phyloP scores from a whole-genome alignment of 2,329 filamentous ascomycete genomes.

The Claviceps capensis region DNA sequence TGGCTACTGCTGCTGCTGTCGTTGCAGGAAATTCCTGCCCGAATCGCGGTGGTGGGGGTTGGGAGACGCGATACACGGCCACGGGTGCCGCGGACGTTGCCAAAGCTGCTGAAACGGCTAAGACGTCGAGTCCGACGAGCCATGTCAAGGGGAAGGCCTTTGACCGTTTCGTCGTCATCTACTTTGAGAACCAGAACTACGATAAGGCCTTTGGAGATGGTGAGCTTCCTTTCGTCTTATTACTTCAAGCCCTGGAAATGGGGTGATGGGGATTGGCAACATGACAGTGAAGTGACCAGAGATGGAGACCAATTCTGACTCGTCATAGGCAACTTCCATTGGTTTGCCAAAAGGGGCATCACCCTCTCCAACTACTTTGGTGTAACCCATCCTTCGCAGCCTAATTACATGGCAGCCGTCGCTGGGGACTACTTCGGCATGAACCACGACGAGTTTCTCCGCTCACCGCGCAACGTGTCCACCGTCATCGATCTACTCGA shows the following conservation, averaged over 20 bases:
- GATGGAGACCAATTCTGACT: too few species aligned
- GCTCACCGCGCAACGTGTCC: constrained; percentile 45
- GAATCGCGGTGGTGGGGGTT: constrained; percentile 10
- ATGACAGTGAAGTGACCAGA: too few species aligned
- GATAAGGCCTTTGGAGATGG: constrained; percentile 49
- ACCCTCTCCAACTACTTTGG: constrained; percentile 31
- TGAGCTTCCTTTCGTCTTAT: constrained; percentile 18
- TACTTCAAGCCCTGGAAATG: neutral
- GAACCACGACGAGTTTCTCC: constrained; percentile 51
- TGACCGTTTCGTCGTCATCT: constrained; percentile 58
- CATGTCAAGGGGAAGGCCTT: constrained; percentile 58
- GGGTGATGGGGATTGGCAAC: too few species aligned
- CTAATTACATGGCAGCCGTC: constrained; percentile 59
- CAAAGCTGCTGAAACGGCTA: constrained; percentile 44
- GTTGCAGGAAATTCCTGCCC: constrained; percentile 2
- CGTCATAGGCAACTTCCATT: constrained; percentile 14
- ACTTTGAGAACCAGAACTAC: constrained; percentile 66
- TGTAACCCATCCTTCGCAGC: constrained; percentile 59
- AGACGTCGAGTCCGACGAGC: constrained; percentile 45
- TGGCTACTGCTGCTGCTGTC: constrained; percentile 13
- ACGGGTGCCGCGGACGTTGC: constrained; percentile 36
- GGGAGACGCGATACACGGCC: constrained; percentile 34
- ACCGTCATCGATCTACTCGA: constrained; percentile 58
- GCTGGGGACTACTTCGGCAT: constrained; percentile 64
- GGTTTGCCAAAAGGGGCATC: constrained; percentile 18